These are phyloP conservation scores for Naganishia onofrii DNA, from an alignment of 768 basidiomycete genomes.

Conservation along the genomic window DNA sequence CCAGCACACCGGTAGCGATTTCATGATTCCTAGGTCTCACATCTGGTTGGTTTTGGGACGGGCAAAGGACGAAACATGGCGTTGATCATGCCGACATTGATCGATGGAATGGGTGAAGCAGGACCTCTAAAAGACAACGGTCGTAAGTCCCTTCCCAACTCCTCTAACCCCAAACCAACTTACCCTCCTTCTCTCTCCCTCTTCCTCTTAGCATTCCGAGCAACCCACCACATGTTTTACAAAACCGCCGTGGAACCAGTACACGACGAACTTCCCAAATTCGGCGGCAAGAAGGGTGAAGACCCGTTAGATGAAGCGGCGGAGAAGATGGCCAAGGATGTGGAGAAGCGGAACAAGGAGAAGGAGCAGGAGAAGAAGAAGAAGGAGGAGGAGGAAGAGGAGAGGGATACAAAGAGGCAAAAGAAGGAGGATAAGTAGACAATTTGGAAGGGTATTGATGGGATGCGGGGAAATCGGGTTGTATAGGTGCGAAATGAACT, in stretches of 20 bases:
- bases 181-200: no score
- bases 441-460: no score
- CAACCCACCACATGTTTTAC: constrained; percentile 31
- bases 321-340: constrained; percentile 33
- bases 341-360: constrained; percentile 29
- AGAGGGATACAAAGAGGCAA: constrained; percentile 1
- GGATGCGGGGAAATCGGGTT: no score
- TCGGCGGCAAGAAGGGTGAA: constrained; percentile 35
- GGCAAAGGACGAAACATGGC: constrained; percentile 31
- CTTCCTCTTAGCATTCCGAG: constrained; percentile 17
- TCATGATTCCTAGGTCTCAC: no score
- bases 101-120: constrained; percentile 26
- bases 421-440: constrained; percentile 18
- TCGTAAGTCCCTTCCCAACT: neutral
- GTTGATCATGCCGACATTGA: constrained; percentile 27
- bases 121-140: constrained; percentile 29
- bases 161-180: neutral
- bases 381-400: constrained; percentile 14
- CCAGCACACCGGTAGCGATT: no score
- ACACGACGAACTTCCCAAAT: constrained; percentile 25
- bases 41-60: no score
- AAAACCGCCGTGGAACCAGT: constrained; percentile 23
- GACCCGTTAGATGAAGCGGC: constrained; percentile 53
- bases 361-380: constrained; percentile 21
- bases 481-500: no score